Evolutionary conservation across 2,329 filamentous ascomycete genomes (phyloP).

Genomic region (Ceratocystis diversiconidia): DNA sequence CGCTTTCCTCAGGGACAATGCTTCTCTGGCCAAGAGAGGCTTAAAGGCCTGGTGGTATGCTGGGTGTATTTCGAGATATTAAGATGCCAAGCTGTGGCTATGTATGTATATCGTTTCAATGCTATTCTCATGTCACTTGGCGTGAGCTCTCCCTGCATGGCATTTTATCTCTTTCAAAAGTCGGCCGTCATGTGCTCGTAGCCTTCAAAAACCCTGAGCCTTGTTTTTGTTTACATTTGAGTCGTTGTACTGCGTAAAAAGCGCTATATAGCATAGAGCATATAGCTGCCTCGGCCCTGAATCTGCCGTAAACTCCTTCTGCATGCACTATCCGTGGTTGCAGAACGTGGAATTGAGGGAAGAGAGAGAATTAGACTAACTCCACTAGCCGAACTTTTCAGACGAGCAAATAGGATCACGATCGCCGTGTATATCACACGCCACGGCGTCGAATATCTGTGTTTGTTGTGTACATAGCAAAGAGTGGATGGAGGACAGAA

Average conservation of each 20-base stretch:
- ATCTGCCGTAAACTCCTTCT: background rate
- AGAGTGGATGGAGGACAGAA: background rate
- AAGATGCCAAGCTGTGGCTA: too few species aligned
- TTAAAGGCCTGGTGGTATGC: too few species aligned
- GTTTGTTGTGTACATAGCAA: background rate
- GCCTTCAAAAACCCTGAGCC: too few species aligned
- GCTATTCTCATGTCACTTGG: too few species aligned
- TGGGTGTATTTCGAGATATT: too few species aligned
- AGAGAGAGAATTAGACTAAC: background rate
- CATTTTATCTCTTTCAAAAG: too few species aligned
- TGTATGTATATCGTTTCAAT: too few species aligned
- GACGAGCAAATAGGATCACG: background rate
- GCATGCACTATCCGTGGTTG: background rate
- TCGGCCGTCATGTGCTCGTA: too few species aligned
- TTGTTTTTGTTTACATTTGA: background rate
- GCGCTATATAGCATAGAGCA: background rate
- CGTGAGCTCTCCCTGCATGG: too few species aligned
- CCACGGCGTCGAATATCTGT: background rate
- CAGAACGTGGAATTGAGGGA: background rate
- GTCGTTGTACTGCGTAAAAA: background rate
- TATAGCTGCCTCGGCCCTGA: background rate
- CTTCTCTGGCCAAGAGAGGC: too few species aligned
- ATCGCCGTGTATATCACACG: background rate
- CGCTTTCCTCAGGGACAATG: background rate
- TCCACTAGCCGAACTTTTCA: background rate